Conservation (phyloP, 2,329 filamentous ascomycete species). For the Acarospora socialis region DNA sequence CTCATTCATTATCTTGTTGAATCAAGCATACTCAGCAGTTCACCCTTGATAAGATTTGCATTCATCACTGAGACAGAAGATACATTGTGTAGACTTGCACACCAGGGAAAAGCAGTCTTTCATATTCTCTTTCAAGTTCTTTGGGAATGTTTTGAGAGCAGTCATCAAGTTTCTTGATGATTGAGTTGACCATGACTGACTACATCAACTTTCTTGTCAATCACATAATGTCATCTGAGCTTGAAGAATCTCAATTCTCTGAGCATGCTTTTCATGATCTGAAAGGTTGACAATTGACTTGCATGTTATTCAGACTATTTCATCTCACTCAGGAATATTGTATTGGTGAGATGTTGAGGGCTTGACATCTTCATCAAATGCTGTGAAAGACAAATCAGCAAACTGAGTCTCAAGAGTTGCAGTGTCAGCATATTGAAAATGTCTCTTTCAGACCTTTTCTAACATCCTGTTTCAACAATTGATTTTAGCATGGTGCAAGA, state of each 20-base stretch:
- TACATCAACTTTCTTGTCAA: not conserved
- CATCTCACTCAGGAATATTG: not conserved
- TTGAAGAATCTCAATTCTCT: not conserved
- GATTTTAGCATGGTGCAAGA: not conserved
- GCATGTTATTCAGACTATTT: not conserved
- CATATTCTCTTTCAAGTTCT: not conserved
- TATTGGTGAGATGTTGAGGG: not conserved
- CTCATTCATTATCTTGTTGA: conserved; percentile 9
- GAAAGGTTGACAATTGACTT: not conserved
- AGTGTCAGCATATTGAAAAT: not conserved
- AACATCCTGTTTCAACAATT: not conserved
- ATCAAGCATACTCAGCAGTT: not conserved
- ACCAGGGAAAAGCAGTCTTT: not conserved
- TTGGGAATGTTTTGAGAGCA: not conserved
- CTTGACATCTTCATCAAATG: not conserved
- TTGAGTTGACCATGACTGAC: not conserved
- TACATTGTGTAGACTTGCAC: not conserved
- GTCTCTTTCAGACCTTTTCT: not conserved
- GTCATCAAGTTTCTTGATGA: not conserved
- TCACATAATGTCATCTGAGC: not conserved
- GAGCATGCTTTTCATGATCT: not conserved
- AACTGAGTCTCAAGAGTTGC: not conserved
- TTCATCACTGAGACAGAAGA: conserved; percentile 1
- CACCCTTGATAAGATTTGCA: not conserved
- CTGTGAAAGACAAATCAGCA: not conserved